These are phyloP conservation scores for Geosiphon pyriformis DNA, from an alignment of 192 early-diverging fungal genomes.

Conservation along the genomic window DNA sequence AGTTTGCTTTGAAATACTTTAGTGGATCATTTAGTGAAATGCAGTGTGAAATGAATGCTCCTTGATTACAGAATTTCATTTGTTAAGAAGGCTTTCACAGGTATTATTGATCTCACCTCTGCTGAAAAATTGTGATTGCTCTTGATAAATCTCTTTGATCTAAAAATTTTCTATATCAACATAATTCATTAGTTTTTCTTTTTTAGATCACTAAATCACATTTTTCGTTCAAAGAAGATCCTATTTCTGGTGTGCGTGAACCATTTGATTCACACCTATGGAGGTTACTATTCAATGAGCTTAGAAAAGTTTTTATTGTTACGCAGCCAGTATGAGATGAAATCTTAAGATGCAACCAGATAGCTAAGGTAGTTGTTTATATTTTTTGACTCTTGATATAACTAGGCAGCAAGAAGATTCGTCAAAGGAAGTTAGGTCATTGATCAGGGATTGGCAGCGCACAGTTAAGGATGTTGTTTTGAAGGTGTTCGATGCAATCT, in stretches of 20 bases:
- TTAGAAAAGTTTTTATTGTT: background rate
- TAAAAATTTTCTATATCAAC: background rate
- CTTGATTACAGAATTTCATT: background rate
- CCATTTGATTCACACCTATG: background rate
- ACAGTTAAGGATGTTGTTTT: background rate
- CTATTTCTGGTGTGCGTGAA: background rate
- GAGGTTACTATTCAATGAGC: background rate
- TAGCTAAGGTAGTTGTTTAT: background rate
- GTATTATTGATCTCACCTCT: background rate
- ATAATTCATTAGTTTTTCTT: background rate
- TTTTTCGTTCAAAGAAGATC: background rate
- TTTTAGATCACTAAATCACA: background rate
- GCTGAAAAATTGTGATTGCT: conserved; percentile 1
- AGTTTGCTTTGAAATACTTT: background rate
- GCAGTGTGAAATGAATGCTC: background rate
- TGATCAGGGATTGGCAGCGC: background rate
- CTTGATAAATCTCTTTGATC: background rate
- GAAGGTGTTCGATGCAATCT: background rate
- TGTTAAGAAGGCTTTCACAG: background rate
- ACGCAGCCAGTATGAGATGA: background rate
- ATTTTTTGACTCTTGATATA: background rate
- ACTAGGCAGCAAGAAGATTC: background rate
- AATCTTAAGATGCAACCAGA: background rate
- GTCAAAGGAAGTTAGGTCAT: background rate
- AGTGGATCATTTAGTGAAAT: background rate